Conservation (phyloP, 768 basidiomycete species). For the Trametes cubensis region DNA sequence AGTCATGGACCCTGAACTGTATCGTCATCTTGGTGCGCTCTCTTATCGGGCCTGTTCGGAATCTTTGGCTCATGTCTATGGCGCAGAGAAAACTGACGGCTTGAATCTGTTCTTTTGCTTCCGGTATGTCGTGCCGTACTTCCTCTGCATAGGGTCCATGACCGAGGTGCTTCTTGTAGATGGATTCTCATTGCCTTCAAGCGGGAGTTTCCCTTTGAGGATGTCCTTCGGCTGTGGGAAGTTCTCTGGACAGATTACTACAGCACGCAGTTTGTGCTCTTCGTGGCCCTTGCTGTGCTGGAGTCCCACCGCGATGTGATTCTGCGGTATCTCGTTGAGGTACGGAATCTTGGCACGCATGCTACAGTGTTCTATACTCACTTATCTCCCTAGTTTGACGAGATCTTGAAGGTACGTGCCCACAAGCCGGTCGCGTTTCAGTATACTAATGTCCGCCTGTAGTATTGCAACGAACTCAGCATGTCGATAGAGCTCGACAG, state of each 20-base stretch:
- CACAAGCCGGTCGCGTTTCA: not conserved
- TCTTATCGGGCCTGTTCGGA: not conserved
- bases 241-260: slow-evolving; percentile 92
- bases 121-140: slow-evolving; percentile 57
- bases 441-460: slow-evolving; percentile 10
- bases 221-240: slow-evolving; percentile 92
- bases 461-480: slow-evolving; percentile 94
- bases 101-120: slow-evolving; percentile 98
- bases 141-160: not conserved
- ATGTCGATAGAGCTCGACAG: slow-evolving; percentile 97
- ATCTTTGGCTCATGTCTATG: not conserved
- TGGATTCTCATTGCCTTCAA: slow-evolving; percentile 96
- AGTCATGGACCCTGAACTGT: slow-evolving; percentile 95
- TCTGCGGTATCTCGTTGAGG: slow-evolving; percentile 92
- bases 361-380: not conserved
- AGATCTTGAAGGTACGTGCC: slow-evolving; percentile 66
- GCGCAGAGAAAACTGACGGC: slow-evolving; percentile 79
- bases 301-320: slow-evolving; percentile 97
- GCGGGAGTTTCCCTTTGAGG: slow-evolving; percentile 92
- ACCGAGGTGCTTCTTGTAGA: slow-evolving; percentile 39
- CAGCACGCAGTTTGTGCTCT: slow-evolving; percentile 85
- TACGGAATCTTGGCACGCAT: slow-evolving; percentile 36
- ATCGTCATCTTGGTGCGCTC: slow-evolving; percentile 77
- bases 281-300: slow-evolving; percentile 90
- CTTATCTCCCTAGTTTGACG: slow-evolving; percentile 64